Percentiles rank a stretch among this genome's conserved stretches.
Evolutionary conservation across 2,329 filamentous ascomycete species (phyloP).

Genomic region (Calonectria hongkongensis): DNA sequence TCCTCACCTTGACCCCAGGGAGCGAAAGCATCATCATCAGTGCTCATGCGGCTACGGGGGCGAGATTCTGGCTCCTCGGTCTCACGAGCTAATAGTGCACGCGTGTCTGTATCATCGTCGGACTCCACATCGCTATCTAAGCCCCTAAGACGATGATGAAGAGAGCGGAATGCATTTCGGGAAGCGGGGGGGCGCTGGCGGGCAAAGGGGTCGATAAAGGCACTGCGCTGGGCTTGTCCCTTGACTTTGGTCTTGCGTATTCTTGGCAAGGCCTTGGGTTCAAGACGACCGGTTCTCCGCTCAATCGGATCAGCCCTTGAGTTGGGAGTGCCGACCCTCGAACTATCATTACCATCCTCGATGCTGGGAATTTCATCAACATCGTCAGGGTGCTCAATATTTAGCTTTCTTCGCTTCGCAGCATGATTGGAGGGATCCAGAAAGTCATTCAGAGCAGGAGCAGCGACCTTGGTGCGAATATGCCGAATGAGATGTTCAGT

Average conservation of each 20-base stretch:
- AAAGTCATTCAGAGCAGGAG: slow-evolving; percentile 85
- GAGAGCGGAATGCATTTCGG: slow-evolving; percentile 81
- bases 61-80: slow-evolving; percentile 91
- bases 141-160: slow-evolving; percentile 84
- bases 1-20: slow-evolving; percentile 73
- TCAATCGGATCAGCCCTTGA: slow-evolving; percentile 78
- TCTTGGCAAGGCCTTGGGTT: slow-evolving; percentile 79
- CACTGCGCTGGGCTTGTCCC: slow-evolving; percentile 72
- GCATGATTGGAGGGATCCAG: slow-evolving; percentile 88
- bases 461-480: slow-evolving; percentile 90
- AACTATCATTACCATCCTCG: slow-evolving; percentile 77
- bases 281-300: slow-evolving; percentile 73
- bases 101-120: slow-evolving; percentile 83
- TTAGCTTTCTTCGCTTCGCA: slow-evolving; percentile 86
- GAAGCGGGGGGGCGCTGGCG: slow-evolving; percentile 75
- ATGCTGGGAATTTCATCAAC: slow-evolving; percentile 70
- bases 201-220: slow-evolving; percentile 81
- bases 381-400: slow-evolving; percentile 82
- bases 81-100: slow-evolving; percentile 77
- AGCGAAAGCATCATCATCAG: slow-evolving; percentile 72
- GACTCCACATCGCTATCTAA: slow-evolving; percentile 85
- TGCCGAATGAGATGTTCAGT: slow-evolving; percentile 91
- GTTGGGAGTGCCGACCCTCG: slow-evolving; percentile 79
- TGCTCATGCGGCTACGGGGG: slow-evolving; percentile 83
- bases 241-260: slow-evolving; percentile 82